A percentile compares a stretch with the other conserved stretches of the same genome.
These are phyloP conservation scores for Leishmania lainsoni DNA, from an alignment of 208 protist species.

Conservation along the genomic window DNA sequence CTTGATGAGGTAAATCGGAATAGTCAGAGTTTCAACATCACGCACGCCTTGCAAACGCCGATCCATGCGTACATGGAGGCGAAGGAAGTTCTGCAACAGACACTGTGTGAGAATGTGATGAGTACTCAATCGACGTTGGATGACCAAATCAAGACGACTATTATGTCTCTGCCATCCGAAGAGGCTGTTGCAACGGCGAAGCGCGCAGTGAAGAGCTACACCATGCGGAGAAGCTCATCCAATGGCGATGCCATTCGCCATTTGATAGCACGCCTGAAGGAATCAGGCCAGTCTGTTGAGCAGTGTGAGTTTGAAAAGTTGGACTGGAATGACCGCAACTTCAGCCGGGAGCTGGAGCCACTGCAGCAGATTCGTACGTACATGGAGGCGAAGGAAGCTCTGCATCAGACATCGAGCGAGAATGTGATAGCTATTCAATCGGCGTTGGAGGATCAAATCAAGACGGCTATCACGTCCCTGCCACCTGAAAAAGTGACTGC, in stretches of 20 bases:
- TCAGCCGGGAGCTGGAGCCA: conserved; percentile 44
- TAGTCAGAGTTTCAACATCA: conserved; percentile 48
- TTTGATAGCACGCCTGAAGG: conserved; percentile 35
- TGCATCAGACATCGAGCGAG: conserved; percentile 14
- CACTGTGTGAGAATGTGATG: conserved; percentile 8
- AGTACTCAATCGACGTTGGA: conserved; percentile 1
- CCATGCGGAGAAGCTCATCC: conserved; percentile 16
- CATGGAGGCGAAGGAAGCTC: conserved; percentile 59
- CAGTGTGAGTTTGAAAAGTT: conserved; percentile 41
- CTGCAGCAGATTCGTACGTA: conserved; percentile 50
- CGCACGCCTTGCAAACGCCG: conserved; percentile 37
- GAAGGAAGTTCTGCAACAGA: conserved; percentile 37
- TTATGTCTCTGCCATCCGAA: conserved; percentile 45
- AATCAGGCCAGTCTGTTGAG: conserved; percentile 28
- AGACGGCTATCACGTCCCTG: conserved; percentile 43
- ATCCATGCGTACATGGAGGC: conserved; percentile 64
- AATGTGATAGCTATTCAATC: background rate
- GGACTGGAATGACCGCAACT: conserved; percentile 62
- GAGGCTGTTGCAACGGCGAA: conserved; percentile 35
- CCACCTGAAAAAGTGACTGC: conserved; percentile 33
- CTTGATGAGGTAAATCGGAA: conserved; percentile 58
- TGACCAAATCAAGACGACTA: conserved; percentile 43
- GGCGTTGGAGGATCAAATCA: conserved; percentile 32
- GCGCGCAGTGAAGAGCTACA: conserved; percentile 20
- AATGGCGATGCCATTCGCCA: conserved; percentile 48